Conservation (phyloP, 176 grass and related monocot species). For the Oryza australiensis region DNA sequence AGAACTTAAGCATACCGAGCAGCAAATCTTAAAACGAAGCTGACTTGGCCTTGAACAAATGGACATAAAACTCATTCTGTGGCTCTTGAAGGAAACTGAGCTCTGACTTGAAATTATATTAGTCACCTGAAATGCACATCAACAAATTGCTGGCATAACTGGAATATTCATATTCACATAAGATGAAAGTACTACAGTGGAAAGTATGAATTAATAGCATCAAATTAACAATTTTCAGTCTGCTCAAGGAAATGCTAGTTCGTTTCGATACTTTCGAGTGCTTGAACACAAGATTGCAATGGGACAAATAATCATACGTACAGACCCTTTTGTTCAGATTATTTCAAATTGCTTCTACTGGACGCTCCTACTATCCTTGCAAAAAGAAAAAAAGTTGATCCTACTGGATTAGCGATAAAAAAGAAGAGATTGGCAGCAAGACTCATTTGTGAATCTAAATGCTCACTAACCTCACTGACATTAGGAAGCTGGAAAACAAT, state of each 20-base stretch:
- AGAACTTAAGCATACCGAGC: conserved; percentile 66
- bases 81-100: conserved; percentile 48
- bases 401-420: neutral
- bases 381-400: too few relatives aligned
- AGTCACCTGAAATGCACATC: conserved; percentile 46
- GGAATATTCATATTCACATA: neutral
- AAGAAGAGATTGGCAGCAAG: neutral
- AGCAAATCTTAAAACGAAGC: conserved; percentile 51
- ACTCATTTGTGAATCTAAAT: too few relatives aligned
- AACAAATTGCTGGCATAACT: conserved; percentile 31
- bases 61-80: conserved; percentile 46
- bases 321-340: neutral
- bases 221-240: neutral
- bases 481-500: neutral
- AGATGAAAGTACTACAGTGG: neutral
- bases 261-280: neutral
- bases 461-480: neutral
- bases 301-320: neutral
- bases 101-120: conserved; percentile 37
- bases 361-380: too few relatives aligned
- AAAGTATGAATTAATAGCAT: neutral
- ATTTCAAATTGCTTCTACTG: neutral
- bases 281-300: neutral
- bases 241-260: conserved; percentile 12
- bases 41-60: conserved; percentile 40